Evolutionary conservation across 176 grass and related monocot species (phyloP), one percentile per base, ranked within the genome.

Genomic region (Puya raimondii): DNA sequence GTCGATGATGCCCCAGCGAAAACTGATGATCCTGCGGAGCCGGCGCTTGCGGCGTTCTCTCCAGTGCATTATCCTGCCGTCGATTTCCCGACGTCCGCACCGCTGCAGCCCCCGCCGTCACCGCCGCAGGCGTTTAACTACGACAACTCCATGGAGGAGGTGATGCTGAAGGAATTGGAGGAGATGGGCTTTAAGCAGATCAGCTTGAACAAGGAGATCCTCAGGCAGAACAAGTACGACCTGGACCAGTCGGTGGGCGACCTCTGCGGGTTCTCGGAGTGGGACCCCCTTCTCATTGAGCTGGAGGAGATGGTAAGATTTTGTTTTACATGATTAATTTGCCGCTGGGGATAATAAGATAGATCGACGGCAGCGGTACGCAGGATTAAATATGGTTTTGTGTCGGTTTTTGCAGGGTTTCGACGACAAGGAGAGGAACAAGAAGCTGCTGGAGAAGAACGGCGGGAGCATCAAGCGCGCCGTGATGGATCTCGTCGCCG

Each of bases 161-260:
- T 59, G 18, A 71, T 89, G 77, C 63, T 96, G 15, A 79, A 64
- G 47, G 81, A 85, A 68, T 79, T 96, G 26, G 81, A 76, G 78
- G 57, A 72, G 4, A 87, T 92, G 81, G 92, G 92, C 53, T 96
- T 96, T 27, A 72, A 57, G 67, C 79, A 87, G 52, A 53, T 66
- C 68, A 86, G 89, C 22, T 78, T 96, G 58, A 96, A 96, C 81
- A 96, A 87, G 73, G 73, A 91, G 61, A 68, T 91, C 51, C 83
- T 96, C 17, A 75, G 84, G 76, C 54, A 70, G 73, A 92, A 92
- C 12, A 76, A 85, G 48, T 88, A 90, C 17, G 65, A 92, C 51
- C 22, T 97, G 69, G 84, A 86, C 50, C 66, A 84, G 50, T 85
- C 79, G 64, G 27, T 92, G 6, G 63, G 72, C 42, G 89, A 97